Evolutionary conservation across 176 grass and related monocot species (phyloP).

Genomic region (Tillandsia leiboldiana): DNA sequence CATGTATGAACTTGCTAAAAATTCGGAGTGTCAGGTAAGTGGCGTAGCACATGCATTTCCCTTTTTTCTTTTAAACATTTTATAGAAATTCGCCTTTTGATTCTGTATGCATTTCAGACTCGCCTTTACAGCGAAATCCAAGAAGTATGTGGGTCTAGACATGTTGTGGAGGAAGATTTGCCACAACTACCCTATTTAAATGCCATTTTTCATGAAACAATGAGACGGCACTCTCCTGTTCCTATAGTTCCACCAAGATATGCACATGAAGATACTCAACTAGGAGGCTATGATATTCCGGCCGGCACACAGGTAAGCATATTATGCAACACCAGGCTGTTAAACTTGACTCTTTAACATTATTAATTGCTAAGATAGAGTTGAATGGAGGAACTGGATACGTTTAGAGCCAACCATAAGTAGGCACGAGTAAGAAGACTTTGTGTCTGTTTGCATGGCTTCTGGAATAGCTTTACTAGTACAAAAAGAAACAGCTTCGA

Average conservation of each 20-base stretch:
- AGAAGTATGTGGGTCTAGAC: constrained; percentile 36
- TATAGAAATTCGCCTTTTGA: too few species aligned
- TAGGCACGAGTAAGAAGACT: too few species aligned
- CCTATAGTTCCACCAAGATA: constrained; percentile 59
- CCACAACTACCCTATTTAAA: constrained; percentile 44
- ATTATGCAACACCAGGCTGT: not conserved
- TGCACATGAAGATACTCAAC: constrained; percentile 52
- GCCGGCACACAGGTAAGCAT: constrained; percentile 47
- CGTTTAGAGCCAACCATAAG: too few species aligned
- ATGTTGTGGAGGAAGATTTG: constrained; percentile 54
- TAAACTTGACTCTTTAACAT: too few species aligned
- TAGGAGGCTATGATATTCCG: constrained; percentile 51
- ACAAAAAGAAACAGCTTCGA: too few species aligned
- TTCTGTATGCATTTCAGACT: constrained; percentile 25
- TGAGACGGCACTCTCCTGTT: constrained; percentile 49
- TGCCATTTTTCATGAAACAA: constrained; percentile 70
- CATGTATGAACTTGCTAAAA: constrained; percentile 73
- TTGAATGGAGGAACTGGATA: too few species aligned
- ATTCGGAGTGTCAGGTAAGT: constrained; percentile 49
- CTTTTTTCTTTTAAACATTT: not conserved
- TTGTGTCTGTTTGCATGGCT: too few species aligned
- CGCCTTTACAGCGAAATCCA: constrained; percentile 52
- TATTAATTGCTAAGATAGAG: too few species aligned
- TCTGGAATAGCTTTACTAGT: too few species aligned
- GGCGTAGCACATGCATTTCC: not conserved